Conservation (phyloP, 1,284 basidiomycete genomes). For the Agaricales sp. region DNA sequence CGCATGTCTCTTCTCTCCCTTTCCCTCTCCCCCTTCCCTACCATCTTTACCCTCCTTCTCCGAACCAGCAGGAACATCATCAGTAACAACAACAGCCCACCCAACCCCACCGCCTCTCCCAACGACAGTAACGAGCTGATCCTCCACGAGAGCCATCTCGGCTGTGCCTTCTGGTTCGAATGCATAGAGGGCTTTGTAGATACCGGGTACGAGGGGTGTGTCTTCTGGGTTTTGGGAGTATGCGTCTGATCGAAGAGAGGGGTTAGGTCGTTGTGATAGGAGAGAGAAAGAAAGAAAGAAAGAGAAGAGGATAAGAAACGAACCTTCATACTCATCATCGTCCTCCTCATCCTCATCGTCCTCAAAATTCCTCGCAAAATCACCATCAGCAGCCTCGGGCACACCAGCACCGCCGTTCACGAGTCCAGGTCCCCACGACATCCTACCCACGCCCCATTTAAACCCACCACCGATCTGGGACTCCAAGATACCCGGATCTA, state of each 20-base stretch:
- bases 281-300: not conserved
- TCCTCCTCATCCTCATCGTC: conserved; percentile 13
- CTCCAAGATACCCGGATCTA: not conserved
- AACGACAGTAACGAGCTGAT: conserved; percentile 37
- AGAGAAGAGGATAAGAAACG: conserved; percentile 9
- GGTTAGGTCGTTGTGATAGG: not conserved
- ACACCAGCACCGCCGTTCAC: conserved; percentile 13
- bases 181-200: conserved; percentile 61
- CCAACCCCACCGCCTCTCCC: conserved; percentile 45
- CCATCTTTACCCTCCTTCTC: conserved; percentile 21
- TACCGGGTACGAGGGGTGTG: conserved; percentile 43
- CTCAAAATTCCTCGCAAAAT: conserved; percentile 25
- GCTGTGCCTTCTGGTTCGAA: conserved; percentile 56
- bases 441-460: conserved; percentile 29
- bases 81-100: conserved; percentile 36
- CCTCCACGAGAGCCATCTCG: conserved; percentile 48
- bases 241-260: not conserved
- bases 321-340: conserved; percentile 20
- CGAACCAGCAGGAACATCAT: conserved; percentile 17
- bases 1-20: conserved; percentile 30
- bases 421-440: conserved; percentile 23
- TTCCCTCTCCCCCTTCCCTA: conserved; percentile 10
- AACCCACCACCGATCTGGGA: conserved; percentile 24
- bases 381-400: conserved; percentile 17
- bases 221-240: conserved; percentile 23